Evolutionary conservation across 306 rosid species (phyloP), one percentile per base, ranked within the genome.

Genomic region (Sindora glabra): DNA sequence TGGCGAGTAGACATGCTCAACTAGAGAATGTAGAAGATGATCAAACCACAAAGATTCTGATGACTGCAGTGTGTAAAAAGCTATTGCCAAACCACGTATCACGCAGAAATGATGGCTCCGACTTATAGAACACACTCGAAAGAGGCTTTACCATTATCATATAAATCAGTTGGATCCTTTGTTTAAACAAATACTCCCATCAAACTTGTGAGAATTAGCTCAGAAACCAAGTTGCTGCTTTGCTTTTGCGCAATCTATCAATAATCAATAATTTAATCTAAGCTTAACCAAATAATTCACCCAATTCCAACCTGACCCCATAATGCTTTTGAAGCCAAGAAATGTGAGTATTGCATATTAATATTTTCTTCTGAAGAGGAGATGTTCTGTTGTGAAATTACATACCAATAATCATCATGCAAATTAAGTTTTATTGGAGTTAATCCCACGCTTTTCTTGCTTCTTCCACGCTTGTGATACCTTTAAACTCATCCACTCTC

Each of bases 391-490:
- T 69, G 67, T 52, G 59, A 72, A 68, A 56, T 59, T n/a, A n/a
- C n/a, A n/a, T n/a, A n/a, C n/a, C n/a, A 57, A 27, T 55, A 71
- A 62, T 56, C 45, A 69, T 81, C 92, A 77, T 80, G 81, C 82
- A 81, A 69, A 81, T 71, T 58, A 68, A 71, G 85, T 78, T 86
- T 72, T 75, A 77, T 73, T 10, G 70, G 64, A 66, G 76, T 75
- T 70, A 71, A 51, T 61, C 10, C 23, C 94, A 86, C 73, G 78
- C 95, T 75, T 88, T 79, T 75, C 79, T 62, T 83, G 96, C 92
- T 72, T 91, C 92, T 72, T 91, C 70, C 75, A 73, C 65, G 30
- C 81, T 67, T 78, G 70, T 69, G 50, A 69, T 69, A 79, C 89
- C 80, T 77, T 80, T 74, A 75, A 85, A 77, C 78, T 61, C 69